Conservation (phyloP, 371 early-diverging fungal genomes). For the Mucor mucedo region DNA sequence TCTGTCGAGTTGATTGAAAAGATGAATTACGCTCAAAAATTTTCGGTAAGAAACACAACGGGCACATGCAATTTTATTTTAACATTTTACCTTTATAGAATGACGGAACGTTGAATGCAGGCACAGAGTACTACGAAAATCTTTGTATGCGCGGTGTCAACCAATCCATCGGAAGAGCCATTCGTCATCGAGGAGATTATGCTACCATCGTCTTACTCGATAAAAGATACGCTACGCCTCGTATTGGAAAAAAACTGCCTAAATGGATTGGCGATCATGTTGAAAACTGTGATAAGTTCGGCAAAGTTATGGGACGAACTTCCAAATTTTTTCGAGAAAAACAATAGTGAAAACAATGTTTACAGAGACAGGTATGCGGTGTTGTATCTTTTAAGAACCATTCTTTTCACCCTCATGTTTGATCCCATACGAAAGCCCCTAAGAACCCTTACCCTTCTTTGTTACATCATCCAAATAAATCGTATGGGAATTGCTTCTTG, state of each 20-base stretch:
- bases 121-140: conserved; percentile 85
- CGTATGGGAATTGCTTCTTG: conserved; percentile 14
- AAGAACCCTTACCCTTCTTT: conserved; percentile 48
- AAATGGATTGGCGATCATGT: conserved; percentile 68
- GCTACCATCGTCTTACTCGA: conserved; percentile 79
- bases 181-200: conserved; percentile 88
- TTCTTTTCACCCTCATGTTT: conserved; percentile 37
- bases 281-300: conserved; percentile 59
- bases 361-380: conserved; percentile 50
- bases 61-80: background rate
- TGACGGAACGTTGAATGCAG: conserved; percentile 39
- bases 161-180: conserved; percentile 95
- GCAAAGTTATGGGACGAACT: conserved; percentile 50
- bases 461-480: conserved; percentile 42
- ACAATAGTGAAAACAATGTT: conserved; percentile 3
- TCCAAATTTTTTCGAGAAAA: conserved; percentile 55
- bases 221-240: conserved; percentile 59
- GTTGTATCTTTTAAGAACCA: conserved; percentile 44
- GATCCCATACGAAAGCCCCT: conserved; percentile 40
- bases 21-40: conserved; percentile 65
- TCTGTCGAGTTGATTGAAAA: conserved; percentile 82
- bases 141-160: conserved; percentile 97
- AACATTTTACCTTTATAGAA: conserved; percentile 6
- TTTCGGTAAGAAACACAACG: conserved; percentile 20
- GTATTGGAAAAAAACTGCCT: conserved; percentile 63